A percentile compares a stretch with the other conserved stretches of the same genome.
Evolutionary conservation across 768 basidiomycete genomes (phyloP).

Genomic region (Phanerochaete sordida): DNA sequence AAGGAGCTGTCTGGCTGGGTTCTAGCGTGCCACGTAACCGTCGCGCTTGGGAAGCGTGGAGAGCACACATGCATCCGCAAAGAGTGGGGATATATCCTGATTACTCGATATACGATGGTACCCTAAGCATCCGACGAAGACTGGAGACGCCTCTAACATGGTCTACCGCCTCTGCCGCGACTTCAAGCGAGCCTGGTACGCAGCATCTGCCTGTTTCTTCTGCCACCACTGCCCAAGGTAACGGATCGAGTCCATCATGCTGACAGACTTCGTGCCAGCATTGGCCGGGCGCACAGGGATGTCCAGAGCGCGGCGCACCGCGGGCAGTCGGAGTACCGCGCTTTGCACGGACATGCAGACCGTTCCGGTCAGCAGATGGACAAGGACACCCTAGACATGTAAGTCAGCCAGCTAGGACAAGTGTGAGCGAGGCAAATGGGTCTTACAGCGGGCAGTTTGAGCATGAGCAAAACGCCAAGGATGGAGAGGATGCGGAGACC

Average conservation of each 20-base stretch:
- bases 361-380: slow-evolving; percentile 57
- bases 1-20: not conserved
- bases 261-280: slow-evolving; percentile 19
- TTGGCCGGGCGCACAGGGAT: slow-evolving; percentile 26
- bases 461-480: slow-evolving; percentile 48
- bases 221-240: slow-evolving; percentile 13
- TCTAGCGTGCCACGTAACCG: too few species aligned
- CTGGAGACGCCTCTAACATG: not conserved
- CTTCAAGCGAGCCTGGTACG: not conserved
- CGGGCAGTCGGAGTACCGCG: slow-evolving; percentile 36
- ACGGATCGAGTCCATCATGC: slow-evolving; percentile 23
- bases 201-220: not conserved
- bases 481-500: slow-evolving; percentile 54
- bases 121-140: not conserved
- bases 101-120: not conserved
- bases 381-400: slow-evolving; percentile 45
- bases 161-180: not conserved
- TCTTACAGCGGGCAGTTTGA: slow-evolving; percentile 64
- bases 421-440: slow-evolving; percentile 22
- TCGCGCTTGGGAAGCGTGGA: too few species aligned
- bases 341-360: slow-evolving; percentile 44
- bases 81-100: not conserved
- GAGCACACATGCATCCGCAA: too few species aligned
- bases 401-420: not conserved
- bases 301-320: slow-evolving; percentile 36